Percentiles rank a stretch among this genome's conserved stretches.
phyloP scores from a whole-genome alignment of 2,329 filamentous ascomycete species.

The Penicillium sp. region DNA sequence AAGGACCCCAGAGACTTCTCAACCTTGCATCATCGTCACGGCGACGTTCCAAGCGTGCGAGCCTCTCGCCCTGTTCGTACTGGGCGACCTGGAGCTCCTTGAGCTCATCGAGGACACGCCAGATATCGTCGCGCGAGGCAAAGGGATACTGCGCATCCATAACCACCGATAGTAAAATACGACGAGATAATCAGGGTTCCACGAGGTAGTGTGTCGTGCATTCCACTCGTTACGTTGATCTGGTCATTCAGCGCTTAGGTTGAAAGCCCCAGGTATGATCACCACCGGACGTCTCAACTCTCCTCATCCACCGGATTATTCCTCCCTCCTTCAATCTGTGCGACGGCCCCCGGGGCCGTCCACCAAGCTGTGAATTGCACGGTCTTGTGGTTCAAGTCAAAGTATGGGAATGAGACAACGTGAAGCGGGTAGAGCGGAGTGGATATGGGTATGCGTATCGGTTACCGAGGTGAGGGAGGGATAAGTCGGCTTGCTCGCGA shows the following conservation, averaged over 20 bases:
- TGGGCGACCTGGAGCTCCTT: constrained; percentile 60
- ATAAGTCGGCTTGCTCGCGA: not conserved
- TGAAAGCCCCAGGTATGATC: not conserved
- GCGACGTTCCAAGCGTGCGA: constrained; percentile 60
- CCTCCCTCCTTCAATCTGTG: constrained; percentile 19
- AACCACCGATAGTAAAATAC: not conserved
- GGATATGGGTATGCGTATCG: not conserved
- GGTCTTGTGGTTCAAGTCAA: constrained; percentile 3
- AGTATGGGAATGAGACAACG: constrained; percentile 1
- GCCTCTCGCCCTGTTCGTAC: constrained; percentile 60
- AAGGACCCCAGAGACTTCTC: constrained; percentile 84
- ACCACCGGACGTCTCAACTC: not conserved
- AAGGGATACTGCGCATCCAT: constrained; percentile 67
- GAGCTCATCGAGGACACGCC: constrained; percentile 63
- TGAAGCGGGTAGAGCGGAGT: not conserved
- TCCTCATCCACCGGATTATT: not conserved
- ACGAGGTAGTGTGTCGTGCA: not conserved
- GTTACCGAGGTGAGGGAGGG: not conserved
- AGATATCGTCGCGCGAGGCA: constrained; percentile 63
- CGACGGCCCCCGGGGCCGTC: constrained; percentile 28
- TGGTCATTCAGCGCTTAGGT: not conserved
- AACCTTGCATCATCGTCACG: constrained; percentile 62
- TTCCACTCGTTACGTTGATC: not conserved
- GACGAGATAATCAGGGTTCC: not conserved
- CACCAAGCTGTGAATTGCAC: constrained; percentile 15